Base-by-base conservation (phyloP, 176 grass and related monocot species). In the Bothriochloa decipiens region DNA sequence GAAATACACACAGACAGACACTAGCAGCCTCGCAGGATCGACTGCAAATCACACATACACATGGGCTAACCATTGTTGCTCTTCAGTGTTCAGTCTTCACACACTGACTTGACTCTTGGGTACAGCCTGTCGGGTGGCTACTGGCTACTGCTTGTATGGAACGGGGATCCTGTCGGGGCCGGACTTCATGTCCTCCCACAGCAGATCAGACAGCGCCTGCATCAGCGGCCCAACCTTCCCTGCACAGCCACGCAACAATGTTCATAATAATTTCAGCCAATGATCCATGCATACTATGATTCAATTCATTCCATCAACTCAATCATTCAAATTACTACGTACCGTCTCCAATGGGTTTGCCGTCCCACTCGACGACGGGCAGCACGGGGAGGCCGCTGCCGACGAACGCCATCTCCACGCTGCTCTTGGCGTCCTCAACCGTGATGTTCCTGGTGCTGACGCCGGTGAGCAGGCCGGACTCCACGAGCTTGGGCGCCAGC, bases 151-250 rank as follows among this genome's bases (percentile, higher is more conserved):
- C 58, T 62, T 50, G 79, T 95, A 98, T 13, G 93, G 93, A 7
- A 98, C 92, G 2, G 46, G 8, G 81, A 88, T 58, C 86, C 96
- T 95, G 52, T 92, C 83, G 0, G 92, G 91, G 15, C 96, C 96
- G 0, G 79, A 90, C 41, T 88, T 86, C 93, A 98, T 95, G 74
- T 93, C 92, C 77, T 98, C 93, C 96, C 96, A 98, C 0, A 98
- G 85, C 80, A 95, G 77, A 81, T 95, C 87, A 29, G 93, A 98
- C 35, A 98, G 80, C 43, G 93, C 96, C 12, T 84, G 73, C 60
- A 92, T 92, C 13, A 92, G 45, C 82, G 81, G 67, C 27, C 96
- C 96, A 1, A 98, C 96, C 86, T 92, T 52, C 77, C 95, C 94
- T 97, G 86, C 77, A 84, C 53, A 58, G 0, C 7, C 15, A 53